phyloP scores from a whole-genome alignment of 495 filamentous ascomycete genomes.

The Penicillium canariense region DNA sequence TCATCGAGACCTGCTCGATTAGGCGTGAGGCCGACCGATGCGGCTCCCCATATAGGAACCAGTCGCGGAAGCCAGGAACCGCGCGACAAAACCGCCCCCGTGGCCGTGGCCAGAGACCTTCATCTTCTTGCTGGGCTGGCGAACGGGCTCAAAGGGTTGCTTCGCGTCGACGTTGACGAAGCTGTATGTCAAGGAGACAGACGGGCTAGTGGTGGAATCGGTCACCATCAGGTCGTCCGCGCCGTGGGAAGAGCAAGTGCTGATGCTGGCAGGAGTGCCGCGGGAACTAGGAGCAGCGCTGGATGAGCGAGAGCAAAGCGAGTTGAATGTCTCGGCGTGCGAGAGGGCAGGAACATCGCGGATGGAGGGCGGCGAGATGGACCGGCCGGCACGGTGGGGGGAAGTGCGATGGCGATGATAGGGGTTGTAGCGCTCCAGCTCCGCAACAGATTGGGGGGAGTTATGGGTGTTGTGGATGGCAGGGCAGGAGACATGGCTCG shows the following conservation, averaged over 20 bases:
- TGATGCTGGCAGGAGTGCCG: constrained; percentile 42
- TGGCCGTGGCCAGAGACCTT: constrained; percentile 28
- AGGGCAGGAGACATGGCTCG: constrained; percentile 37
- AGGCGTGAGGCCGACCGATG: constrained; percentile 33
- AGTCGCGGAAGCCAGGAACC: constrained; percentile 44
- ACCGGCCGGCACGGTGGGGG: constrained; percentile 31
- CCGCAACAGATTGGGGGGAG: constrained; percentile 30
- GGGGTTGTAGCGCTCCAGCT: constrained; percentile 39
- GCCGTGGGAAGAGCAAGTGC: constrained; percentile 40
- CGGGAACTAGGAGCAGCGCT: constrained; percentile 43
- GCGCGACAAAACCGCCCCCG: constrained; percentile 40
- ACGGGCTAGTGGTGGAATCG: constrained; percentile 35
- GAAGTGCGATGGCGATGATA: constrained; percentile 40
- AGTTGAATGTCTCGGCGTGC: constrained; percentile 43
- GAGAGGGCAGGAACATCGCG: constrained; percentile 48
- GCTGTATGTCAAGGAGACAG: constrained; percentile 29
- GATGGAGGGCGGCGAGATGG: constrained; percentile 51
- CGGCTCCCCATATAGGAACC: constrained; percentile 45
- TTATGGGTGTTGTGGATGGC: constrained; percentile 31
- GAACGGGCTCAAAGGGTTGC: constrained; percentile 24
- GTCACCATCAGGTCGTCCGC: constrained; percentile 37
- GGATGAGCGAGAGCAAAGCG: constrained; percentile 50
- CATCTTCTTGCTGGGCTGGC: constrained; percentile 46
- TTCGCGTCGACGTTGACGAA: constrained; percentile 37
- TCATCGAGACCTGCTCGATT: constrained; percentile 27